Evolutionary conservation across 2,329 filamentous ascomycete genomes (phyloP), one percentile per base, ranked within the genome.

Genomic region (Fusarium incarnatum): DNA sequence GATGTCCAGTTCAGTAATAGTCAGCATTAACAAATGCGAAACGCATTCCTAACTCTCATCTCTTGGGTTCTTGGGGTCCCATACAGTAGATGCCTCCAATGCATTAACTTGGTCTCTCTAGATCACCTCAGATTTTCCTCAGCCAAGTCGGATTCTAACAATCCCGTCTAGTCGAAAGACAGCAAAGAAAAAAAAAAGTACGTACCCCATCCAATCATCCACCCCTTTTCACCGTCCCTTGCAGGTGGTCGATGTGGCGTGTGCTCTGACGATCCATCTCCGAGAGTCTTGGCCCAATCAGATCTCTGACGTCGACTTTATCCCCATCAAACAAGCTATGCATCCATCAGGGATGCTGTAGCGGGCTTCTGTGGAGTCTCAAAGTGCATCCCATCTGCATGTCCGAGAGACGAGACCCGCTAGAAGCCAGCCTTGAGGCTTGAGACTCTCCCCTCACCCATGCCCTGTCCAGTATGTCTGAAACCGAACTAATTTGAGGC

Each of bases 271-370:
- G 47, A 59, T 56, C 53, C 49, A 44, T 63, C 48, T 59, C 22
- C 23, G 42, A 32, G 27, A 4, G 11, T 13, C 10, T 6, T 11
- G 12, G 13, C 12, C 63, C 64, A 75, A 75, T 73, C 42, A 56
- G 3, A 22, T 22, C 22, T 4, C 15, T 41, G n/a, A 7, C 20
- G n/a, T 28, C 13, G 16, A 25, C 49, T 40, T 52, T n/a, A 34
- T 71, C 62, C 34, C 73, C 73, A 75, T 60, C 62, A 65, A 75
- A 75, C 73, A 75, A 75, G 73, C 73, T 75, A 57, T 52, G 9
- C 16, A 27, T 52, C 5, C 25, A 27, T 56, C 58, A 37, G 20
- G 60, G 59, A 56, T 68, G 64, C 40, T 48, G 58, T 60, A 70
- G 65, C 57, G 67, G 62, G 53, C 16, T 44, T 44, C 45, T 48